phyloP scores from a whole-genome alignment of 768 basidiomycete species.

The Suillus tomentosus region DNA sequence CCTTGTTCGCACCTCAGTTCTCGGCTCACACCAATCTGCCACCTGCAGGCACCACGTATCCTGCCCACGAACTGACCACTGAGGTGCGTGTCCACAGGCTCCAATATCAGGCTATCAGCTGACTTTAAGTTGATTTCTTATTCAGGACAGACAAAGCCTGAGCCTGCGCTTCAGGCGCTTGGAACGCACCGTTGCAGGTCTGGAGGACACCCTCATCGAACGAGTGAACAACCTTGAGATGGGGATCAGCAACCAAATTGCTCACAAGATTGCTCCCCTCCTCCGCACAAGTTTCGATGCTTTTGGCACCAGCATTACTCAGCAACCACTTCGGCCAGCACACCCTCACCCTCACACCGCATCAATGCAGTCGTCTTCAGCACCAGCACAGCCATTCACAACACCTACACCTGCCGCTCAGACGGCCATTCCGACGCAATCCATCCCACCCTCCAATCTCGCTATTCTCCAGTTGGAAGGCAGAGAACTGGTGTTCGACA shows the following conservation, averaged over 20 bases:
- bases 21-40: background rate
- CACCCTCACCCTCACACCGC: too few relatives aligned
- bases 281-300: background rate
- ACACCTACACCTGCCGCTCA: too few relatives aligned
- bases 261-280: background rate
- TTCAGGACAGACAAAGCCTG: background rate
- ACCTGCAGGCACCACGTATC: background rate
- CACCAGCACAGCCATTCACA: too few relatives aligned
- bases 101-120: background rate
- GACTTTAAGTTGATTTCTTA: background rate
- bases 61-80: background rate
- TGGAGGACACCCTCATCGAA: background rate
- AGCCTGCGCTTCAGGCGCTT: background rate
- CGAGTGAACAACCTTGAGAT: background rate
- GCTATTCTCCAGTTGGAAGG: background rate
- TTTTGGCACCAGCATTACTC: background rate
- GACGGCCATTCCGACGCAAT: background rate
- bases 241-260: background rate
- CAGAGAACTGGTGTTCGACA: background rate
- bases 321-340: background rate
- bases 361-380: background rate
- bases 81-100: background rate
- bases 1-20: background rate
- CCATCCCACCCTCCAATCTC: conserved; percentile 2
- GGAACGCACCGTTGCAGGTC: background rate